Conservation (phyloP, 352 stramenopile genomes). For the Globisporangium splendens region DNA sequence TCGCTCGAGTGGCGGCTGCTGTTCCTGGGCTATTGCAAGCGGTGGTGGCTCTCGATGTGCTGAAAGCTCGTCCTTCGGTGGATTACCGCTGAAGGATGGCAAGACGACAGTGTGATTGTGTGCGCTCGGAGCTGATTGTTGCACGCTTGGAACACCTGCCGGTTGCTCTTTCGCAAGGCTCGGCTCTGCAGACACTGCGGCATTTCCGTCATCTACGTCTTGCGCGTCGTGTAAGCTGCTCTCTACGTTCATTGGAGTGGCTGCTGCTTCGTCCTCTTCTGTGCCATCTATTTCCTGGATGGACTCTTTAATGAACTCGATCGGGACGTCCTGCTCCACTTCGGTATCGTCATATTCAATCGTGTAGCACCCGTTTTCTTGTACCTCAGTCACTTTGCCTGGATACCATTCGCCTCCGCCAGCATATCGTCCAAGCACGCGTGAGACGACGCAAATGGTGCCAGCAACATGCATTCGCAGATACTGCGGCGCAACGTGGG, state of each 20-base stretch:
- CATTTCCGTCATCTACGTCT: no score
- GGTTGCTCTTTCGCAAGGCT: not conserved
- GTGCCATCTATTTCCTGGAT: constrained; percentile 8
- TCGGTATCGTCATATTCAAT: constrained; percentile 83
- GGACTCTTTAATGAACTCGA: constrained; percentile 52
- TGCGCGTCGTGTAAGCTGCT: not conserved
- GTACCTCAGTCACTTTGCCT: constrained; percentile 54
- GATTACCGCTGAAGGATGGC: not conserved
- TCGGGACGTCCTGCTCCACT: constrained; percentile 48
- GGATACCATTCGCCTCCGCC: constrained; percentile 69
- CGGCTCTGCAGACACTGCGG: not conserved
- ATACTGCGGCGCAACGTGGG: constrained; percentile 29
- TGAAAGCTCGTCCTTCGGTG: not conserved
- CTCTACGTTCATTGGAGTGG: not conserved
- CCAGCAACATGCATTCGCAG: constrained; percentile 49
- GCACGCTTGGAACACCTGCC: not conserved
- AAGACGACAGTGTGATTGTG: no score
- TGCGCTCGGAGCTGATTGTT: not conserved
- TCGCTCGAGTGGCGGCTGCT: constrained; percentile 7
- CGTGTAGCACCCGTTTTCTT: constrained; percentile 62
- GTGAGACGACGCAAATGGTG: constrained; percentile 74
- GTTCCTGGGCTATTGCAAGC: not conserved
- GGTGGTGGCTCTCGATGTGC: not conserved
- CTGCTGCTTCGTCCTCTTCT: constrained; percentile 3
- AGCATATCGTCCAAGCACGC: constrained; percentile 64